phyloP scores from a whole-genome alignment of 768 basidiomycete species.

The Chalciporus chontae region DNA sequence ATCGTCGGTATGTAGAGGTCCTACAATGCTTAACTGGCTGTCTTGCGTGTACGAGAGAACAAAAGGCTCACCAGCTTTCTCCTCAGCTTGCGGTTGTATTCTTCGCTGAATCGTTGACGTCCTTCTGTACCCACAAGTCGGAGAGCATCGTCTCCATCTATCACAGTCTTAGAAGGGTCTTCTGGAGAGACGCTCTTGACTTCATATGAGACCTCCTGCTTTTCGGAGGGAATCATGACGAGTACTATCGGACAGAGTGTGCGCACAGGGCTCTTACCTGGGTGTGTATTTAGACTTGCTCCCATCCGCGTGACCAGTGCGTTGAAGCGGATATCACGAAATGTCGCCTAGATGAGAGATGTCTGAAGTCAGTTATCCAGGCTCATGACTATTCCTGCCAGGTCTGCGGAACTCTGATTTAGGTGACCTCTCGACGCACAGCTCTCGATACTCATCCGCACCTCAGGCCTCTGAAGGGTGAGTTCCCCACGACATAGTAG shows the following conservation, averaged over 20 bases:
- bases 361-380: not conserved
- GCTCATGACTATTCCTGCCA: not conserved
- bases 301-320: not conserved
- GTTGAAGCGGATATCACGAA: not conserved
- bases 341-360: not conserved
- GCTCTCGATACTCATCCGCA: no score
- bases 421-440: no score
- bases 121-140: constrained; percentile 52
- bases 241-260: not conserved
- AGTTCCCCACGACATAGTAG: no score
- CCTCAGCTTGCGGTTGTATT: constrained; percentile 52
- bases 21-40: constrained; percentile 9
- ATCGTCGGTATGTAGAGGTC: constrained; percentile 36
- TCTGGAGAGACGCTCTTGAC: not conserved
- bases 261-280: not conserved
- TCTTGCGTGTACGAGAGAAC: not conserved
- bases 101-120: constrained; percentile 50
- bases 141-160: constrained; percentile 57
- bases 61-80: constrained; percentile 48
- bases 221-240: not conserved
- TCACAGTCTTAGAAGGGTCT: not conserved
- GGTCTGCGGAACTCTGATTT: no score
- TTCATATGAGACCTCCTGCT: not conserved
- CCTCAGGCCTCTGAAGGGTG: no score
- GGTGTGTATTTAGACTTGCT: not conserved